Conservation (phyloP, 2,329 filamentous ascomycete species). For the Venturia asperata region DNA sequence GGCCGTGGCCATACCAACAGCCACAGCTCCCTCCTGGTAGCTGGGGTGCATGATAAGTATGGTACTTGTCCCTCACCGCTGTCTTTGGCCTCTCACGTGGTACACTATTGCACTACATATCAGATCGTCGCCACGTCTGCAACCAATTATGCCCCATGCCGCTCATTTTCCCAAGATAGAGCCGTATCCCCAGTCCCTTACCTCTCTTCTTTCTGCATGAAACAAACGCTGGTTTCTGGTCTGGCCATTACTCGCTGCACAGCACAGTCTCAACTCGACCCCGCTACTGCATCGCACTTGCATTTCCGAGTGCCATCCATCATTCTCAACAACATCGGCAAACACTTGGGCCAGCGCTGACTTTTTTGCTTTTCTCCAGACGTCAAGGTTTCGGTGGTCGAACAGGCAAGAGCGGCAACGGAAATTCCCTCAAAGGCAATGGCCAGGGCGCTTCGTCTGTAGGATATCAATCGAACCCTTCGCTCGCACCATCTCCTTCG, state of each 20-base stretch:
- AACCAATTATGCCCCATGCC: slow-evolving; percentile 12
- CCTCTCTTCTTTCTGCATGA: slow-evolving; percentile 13
- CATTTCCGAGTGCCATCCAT: slow-evolving; percentile 25
- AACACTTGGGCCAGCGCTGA: slow-evolving; percentile 27
- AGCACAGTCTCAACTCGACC: neutral
- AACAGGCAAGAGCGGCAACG: slow-evolving; percentile 33
- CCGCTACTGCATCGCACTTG: slow-evolving; percentile 25
- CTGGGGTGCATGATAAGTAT: neutral
- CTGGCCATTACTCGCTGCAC: neutral
- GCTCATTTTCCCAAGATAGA: slow-evolving; percentile 5
- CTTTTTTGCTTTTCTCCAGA: slow-evolving; percentile 25
- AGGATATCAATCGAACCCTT: slow-evolving; percentile 28
- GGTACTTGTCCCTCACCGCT: neutral
- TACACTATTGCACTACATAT: neutral
- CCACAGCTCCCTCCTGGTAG: neutral
- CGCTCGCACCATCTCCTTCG: slow-evolving; percentile 28
- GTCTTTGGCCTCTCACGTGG: neutral
- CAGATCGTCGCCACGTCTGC: neutral
- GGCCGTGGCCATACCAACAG: neutral
- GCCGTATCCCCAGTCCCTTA: slow-evolving; percentile 1
- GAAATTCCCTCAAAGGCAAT: slow-evolving; percentile 19
- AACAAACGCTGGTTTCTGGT: slow-evolving; percentile 2
- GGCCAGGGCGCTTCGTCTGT: slow-evolving; percentile 26
- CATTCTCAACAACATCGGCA: slow-evolving; percentile 28
- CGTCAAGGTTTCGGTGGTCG: slow-evolving; percentile 39